phyloP scores from a whole-genome alignment of 1,139 yeast genomes.

The Saccharomyces hybrid region DNA sequence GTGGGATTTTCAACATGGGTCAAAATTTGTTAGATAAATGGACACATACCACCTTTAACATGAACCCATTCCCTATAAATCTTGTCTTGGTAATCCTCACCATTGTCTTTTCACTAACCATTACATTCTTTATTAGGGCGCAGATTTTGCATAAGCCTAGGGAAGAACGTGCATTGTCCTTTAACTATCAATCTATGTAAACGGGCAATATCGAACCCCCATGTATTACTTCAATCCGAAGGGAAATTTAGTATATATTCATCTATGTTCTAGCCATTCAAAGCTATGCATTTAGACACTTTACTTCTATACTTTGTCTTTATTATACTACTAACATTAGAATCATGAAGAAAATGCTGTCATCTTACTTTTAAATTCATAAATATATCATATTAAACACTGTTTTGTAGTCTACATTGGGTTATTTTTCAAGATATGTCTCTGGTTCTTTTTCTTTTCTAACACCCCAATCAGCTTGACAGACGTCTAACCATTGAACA shows the following conservation, averaged over 20 bases:
- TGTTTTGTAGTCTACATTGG: not conserved
- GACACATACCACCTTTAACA: slow-evolving; percentile 60
- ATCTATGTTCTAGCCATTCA: not conserved
- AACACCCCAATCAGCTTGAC: slow-evolving; percentile 54
- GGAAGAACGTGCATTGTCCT: not conserved
- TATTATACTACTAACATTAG: not conserved
- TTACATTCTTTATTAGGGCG: slow-evolving; percentile 3
- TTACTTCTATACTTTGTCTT: not conserved
- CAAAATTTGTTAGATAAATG: slow-evolving; percentile 62
- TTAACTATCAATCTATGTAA: not conserved
- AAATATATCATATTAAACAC: not conserved
- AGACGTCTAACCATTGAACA: slow-evolving; percentile 59
- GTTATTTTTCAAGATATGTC: not conserved
- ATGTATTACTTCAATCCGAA: not conserved
- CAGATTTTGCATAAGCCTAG: not conserved
- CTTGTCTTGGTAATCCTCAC: slow-evolving; percentile 37
- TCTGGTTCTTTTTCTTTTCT: slow-evolving; percentile 22
- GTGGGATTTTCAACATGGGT: slow-evolving; percentile 68
- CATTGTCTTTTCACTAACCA: slow-evolving; percentile 6
- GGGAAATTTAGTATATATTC: not conserved
- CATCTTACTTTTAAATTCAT: not conserved
- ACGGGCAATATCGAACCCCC: not conserved
- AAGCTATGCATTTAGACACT: not conserved
- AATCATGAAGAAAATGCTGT: not conserved
- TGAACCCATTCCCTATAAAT: slow-evolving; percentile 79